These are phyloP conservation scores for Dendrocalamus latiflorus DNA, from an alignment of 202 grass and related monocot genomes.

Conservation along the genomic window DNA sequence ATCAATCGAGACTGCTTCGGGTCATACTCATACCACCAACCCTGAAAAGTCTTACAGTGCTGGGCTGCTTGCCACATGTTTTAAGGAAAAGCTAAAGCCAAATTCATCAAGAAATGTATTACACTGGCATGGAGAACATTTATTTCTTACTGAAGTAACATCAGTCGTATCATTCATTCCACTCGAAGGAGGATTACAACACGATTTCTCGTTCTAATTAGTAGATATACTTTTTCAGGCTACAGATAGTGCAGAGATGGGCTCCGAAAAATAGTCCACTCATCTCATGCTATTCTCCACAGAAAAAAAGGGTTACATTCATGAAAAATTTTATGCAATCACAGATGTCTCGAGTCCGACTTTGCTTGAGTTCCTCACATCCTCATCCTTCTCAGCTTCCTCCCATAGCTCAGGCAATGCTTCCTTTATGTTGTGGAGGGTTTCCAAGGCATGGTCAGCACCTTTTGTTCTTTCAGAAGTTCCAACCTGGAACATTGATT, in stretches of 20 bases:
- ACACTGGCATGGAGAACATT: neutral
- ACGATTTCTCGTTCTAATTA: conserved; percentile 1
- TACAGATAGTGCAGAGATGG: neutral
- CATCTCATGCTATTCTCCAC: neutral
- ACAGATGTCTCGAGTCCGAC: conserved; percentile 68
- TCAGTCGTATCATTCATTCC: neutral
- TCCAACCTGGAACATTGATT: conserved; percentile 50
- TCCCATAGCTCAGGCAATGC: conserved; percentile 80
- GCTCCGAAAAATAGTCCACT: neutral
- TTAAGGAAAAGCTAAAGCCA: neutral
- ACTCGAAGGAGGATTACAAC: neutral
- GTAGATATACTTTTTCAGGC: neutral
- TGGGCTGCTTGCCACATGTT: neutral
- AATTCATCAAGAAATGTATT: neutral
- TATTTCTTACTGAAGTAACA: conserved; percentile 18
- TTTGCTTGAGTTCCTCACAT: conserved; percentile 57
- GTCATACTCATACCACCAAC: neutral
- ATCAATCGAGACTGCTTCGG: neutral
- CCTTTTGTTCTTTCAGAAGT: conserved; percentile 63
- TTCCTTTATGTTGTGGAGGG: conserved; percentile 78
- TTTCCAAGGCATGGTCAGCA: conserved; percentile 76
- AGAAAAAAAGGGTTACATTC: neutral
- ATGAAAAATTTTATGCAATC: conserved; percentile 34
- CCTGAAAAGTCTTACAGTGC: neutral
- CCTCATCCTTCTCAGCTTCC: conserved; percentile 62